Conservation (phyloP, 1,139 yeast species). For the Suhomyces wounanorum region DNA sequence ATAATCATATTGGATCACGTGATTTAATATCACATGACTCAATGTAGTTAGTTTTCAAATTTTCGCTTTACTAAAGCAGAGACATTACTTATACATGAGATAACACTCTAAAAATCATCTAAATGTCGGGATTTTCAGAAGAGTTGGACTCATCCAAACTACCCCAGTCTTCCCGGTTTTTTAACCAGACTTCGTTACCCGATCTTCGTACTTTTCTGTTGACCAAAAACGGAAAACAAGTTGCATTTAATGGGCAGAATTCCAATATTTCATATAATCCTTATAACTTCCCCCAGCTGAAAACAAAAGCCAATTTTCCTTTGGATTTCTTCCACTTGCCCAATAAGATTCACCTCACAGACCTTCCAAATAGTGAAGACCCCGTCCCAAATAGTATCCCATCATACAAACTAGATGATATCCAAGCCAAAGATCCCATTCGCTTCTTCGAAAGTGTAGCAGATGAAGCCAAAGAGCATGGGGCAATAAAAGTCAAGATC, state of each 20-base stretch:
- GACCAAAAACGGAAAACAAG: slow-evolving; percentile 21
- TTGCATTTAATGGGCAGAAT: slow-evolving; percentile 30
- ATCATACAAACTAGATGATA: slow-evolving; percentile 44
- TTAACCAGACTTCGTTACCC: slow-evolving; percentile 31
- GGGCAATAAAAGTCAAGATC: slow-evolving; percentile 74
- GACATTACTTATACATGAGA: neutral
- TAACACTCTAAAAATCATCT: neutral
- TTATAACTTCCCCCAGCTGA: slow-evolving; percentile 44
- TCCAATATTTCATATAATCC: slow-evolving; percentile 45
- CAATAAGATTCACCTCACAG: slow-evolving; percentile 28
- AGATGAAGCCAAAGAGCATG: slow-evolving; percentile 52
- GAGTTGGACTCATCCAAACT: slow-evolving; percentile 23
- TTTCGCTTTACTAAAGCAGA: neutral
- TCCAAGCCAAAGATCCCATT: slow-evolving; percentile 53
- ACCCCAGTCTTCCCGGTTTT: slow-evolving; percentile 42
- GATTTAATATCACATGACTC: neutral
- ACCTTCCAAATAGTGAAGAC: slow-evolving; percentile 16
- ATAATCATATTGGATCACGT: neutral
- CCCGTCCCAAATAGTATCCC: slow-evolving; percentile 21
- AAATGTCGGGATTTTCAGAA: slow-evolving; percentile 15
- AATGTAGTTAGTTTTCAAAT: neutral
- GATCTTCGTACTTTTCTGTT: slow-evolving; percentile 29
- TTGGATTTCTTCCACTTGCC: slow-evolving; percentile 37
- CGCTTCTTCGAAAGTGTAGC: slow-evolving; percentile 50
- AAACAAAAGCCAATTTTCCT: slow-evolving; percentile 42